These are phyloP conservation scores for Austroboletus niveus DNA, from an alignment of 1,284 basidiomycete species.

Conservation along the genomic window DNA sequence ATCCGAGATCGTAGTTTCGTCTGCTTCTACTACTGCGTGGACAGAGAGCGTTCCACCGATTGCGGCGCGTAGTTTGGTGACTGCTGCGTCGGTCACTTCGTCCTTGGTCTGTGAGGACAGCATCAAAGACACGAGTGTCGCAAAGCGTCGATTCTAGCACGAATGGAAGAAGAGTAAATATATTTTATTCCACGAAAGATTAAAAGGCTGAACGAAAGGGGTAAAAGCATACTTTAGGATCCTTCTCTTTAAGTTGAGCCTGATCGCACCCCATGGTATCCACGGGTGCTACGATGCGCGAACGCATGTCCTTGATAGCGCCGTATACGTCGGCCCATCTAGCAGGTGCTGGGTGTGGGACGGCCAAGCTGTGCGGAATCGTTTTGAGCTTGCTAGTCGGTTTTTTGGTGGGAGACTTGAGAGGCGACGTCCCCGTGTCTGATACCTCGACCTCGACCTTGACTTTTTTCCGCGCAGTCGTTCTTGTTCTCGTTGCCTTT, in stretches of 20 bases:
- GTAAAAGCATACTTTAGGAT: slow-evolving; percentile 67
- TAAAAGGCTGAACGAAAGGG: too few relatives aligned
- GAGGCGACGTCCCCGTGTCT: too few relatives aligned
- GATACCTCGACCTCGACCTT: neutral
- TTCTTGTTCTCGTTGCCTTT: too few relatives aligned
- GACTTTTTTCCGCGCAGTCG: neutral
- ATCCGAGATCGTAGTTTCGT: too few relatives aligned
- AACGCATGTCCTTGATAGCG: slow-evolving; percentile 77
- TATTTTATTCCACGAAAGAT: too few relatives aligned
- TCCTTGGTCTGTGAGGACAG: slow-evolving; percentile 47
- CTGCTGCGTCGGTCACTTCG: slow-evolving; percentile 83
- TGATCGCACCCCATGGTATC: slow-evolving; percentile 89
- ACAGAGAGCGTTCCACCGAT: too few relatives aligned
- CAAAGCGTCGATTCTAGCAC: slow-evolving; percentile 69
- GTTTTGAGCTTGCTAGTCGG: slow-evolving; percentile 32
- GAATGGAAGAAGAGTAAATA: too few relatives aligned
- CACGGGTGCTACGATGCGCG: slow-evolving; percentile 75
- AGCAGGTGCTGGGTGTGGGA: slow-evolving; percentile 72
- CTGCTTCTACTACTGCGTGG: too few relatives aligned
- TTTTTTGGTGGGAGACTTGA: slow-evolving; percentile 1
- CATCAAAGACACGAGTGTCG: slow-evolving; percentile 92
- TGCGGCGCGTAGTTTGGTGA: slow-evolving; percentile 79
- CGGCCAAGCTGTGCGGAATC: slow-evolving; percentile 55
- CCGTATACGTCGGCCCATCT: slow-evolving; percentile 77
- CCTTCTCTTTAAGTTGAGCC: slow-evolving; percentile 58